phyloP scores from a whole-genome alignment of 2,329 filamentous ascomycete genomes.

The Fusarium compactum region DNA sequence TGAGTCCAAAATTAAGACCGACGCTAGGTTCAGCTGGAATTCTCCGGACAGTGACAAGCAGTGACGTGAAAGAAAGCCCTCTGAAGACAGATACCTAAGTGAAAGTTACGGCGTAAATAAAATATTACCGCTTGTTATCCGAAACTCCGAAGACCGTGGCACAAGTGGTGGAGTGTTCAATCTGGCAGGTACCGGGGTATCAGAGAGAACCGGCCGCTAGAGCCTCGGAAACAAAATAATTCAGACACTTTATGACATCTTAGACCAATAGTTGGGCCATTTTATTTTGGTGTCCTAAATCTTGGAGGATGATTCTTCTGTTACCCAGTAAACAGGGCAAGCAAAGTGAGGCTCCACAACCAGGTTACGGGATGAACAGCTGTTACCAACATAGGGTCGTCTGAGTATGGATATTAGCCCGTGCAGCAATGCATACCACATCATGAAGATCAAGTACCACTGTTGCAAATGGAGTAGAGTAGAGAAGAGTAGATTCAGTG shows the following conservation, averaged over 20 bases:
- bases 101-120: not conserved
- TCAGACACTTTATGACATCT: no score
- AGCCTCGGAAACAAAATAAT: no score
- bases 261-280: no score
- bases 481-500: conserved; percentile 20
- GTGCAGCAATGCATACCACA: conserved; percentile 7
- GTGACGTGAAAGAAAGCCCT: not conserved
- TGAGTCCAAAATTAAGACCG: not conserved
- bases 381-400: conserved; percentile 23
- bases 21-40: not conserved
- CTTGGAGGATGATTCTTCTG: no score
- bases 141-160: conserved; percentile 41
- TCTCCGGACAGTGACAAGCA: not conserved
- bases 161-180: conserved; percentile 41
- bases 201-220: no score
- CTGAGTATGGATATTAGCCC: no score
- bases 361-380: conserved; percentile 37
- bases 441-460: conserved; percentile 9
- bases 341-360: conserved; percentile 30
- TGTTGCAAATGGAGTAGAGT: not conserved
- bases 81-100: conserved; percentile 5
- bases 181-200: not conserved
- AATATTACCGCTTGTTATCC: conserved; percentile 28
- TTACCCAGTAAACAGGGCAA: not conserved
- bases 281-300: no score